Evolutionary conservation across 306 rosid species (phyloP), one percentile per base, ranked within the genome.

Genomic region (Rubus parviflorus): DNA sequence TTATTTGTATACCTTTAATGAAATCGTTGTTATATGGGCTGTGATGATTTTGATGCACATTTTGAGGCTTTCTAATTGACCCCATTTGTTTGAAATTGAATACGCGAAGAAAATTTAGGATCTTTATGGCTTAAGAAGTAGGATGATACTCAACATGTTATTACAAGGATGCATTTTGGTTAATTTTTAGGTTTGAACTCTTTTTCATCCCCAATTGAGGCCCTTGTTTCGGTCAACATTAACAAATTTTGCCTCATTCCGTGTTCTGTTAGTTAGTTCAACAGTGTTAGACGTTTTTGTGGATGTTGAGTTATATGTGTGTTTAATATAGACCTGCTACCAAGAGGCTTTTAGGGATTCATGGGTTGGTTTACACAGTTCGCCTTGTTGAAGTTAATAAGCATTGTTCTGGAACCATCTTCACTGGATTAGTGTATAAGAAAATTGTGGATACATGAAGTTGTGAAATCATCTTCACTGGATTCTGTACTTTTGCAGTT

Each of bases 401-500:
- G 30, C 14, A n/a, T 64, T 72, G 73, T 72, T 56, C 42, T 37
- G 41, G 53, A 67, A 68, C 25, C 38, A 0, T 30, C 35, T 30
- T 30, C 35, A 30, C 35, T 30, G 35, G 35, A 30, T 57, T 40
- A 4, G 22, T 73, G 64, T 23, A 8, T 52, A 11, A 58, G 73
- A 66, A 57, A 0, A 68, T 45, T 19, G 2, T 73, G 52, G 38
- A 41, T 66, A 49, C 62, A 8, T 49, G 54, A 30, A 53, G 54
- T 37, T 52, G 66, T 16, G 58, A 62, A 81, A 60, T 69, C 77
- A 41, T 74, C 53, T 77, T 89, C 65, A 83, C 63, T 68, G 25
- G 70, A 70, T 79, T 7, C 43, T 49, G 71, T 72, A 40, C 56
- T 53, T 30, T 76, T 86, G 85, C 96, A 96, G 99, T 91, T 92